Percentiles rank a stretch among this genome's conserved stretches.
These are phyloP conservation scores for Zhuliangozyma parablackwelliae DNA, from an alignment of 1,139 yeast genomes.

Conservation along the genomic window DNA sequence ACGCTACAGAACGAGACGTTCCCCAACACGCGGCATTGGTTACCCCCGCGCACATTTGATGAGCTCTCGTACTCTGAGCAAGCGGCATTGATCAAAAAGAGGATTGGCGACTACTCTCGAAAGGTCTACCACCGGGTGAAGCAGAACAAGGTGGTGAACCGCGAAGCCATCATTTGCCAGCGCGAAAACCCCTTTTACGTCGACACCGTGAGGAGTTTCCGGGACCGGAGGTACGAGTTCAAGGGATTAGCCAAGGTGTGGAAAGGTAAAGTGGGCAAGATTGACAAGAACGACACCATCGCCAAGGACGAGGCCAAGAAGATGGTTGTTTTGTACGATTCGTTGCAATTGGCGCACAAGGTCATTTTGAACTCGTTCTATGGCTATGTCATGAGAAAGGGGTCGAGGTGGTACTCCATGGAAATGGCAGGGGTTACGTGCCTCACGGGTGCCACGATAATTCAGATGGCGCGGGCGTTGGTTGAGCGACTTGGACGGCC, in stretches of 20 bases:
- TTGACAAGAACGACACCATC: slow-evolving; percentile 49
- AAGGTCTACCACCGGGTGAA: slow-evolving; percentile 81
- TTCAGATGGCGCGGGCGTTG: slow-evolving; percentile 90
- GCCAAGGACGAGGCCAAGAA: slow-evolving; percentile 81
- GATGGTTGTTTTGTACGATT: slow-evolving; percentile 91
- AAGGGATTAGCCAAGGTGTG: slow-evolving; percentile 92
- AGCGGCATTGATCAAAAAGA: slow-evolving; percentile 67
- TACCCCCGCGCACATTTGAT: slow-evolving; percentile 60
- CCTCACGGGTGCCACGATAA: slow-evolving; percentile 94
- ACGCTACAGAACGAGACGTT: slow-evolving; percentile 77
- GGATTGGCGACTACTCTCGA: slow-evolving; percentile 80
- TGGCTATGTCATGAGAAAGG: slow-evolving; percentile 98
- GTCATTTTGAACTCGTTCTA: slow-evolving; percentile 95
- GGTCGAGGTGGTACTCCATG: slow-evolving; percentile 98
- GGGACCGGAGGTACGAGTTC: slow-evolving; percentile 95
- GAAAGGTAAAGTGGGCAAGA: slow-evolving; percentile 72
- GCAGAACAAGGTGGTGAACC: slow-evolving; percentile 75
- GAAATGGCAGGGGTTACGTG: slow-evolving; percentile 99
- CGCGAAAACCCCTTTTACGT: slow-evolving; percentile 97
- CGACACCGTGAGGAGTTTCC: slow-evolving; percentile 86
- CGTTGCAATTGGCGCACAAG: slow-evolving; percentile 93
- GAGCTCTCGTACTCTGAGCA: slow-evolving; percentile 77
- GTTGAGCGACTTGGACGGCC: slow-evolving; percentile 97
- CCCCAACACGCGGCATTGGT: slow-evolving; percentile 56
- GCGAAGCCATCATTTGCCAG: slow-evolving; percentile 95